Evolutionary conservation across 345 rosid genomes (phyloP), one percentile per base, ranked within the genome.

Genomic region (Mercurialis annua): DNA sequence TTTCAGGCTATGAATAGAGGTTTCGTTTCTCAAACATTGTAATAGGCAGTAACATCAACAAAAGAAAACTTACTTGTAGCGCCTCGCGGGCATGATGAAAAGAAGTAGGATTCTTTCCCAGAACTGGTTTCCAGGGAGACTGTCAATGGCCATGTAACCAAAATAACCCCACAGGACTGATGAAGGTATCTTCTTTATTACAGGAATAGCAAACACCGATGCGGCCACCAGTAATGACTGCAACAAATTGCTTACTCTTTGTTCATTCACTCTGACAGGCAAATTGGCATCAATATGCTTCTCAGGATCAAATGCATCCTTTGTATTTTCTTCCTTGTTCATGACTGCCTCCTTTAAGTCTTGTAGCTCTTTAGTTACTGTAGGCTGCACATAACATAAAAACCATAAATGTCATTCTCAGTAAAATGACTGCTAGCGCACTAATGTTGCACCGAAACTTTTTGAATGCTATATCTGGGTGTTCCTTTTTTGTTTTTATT

Each of bases 121-220:
- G 73, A 90, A 92, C 10, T 90, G 96, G 71, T 90, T 92, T 6
- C 98, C 96, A 0, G 90, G 95, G 17, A 92, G 94, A 73, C 95
- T 90, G 77, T 92, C 96, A 5, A 92, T 81, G 29, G 98, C 95
- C 98, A 92, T 90, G 77, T 84, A 88, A 2, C 92, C 90, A 2
- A 92, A 92, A 67, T 92, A 92, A 48, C 96, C 96, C 94, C 92
- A 92, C 1, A 92, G 84, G 42, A 90, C 82, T 24, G 96, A 87
- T 38, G 98, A 82, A 0, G 98, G 98, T 66, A 90, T 87, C 62
- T 66, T 81, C 75, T 87, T 92, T 44, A 92, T 83, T 27, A 82
- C 86, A 0, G 96, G 92, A 79, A 84, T 75, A 0, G 91, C 98
- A n/a, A 57, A 69, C 12, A 89, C 80, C 31, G 89, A 78, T 62